Evolutionary conservation across 1,139 yeast species (phyloP).

Genomic region (Suhomyces maxii): DNA sequence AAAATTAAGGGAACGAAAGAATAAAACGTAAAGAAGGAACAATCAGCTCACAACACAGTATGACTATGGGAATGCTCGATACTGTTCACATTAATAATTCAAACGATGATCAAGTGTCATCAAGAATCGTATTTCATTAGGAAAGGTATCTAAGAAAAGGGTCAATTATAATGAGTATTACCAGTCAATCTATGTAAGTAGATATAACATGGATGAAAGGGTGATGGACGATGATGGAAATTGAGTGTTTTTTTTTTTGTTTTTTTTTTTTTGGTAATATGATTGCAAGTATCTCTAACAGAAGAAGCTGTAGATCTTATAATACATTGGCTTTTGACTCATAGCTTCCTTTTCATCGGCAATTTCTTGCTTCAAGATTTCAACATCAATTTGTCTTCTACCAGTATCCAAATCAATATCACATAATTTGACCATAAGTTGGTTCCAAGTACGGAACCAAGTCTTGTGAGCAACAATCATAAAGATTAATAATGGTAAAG

Average conservation of each 20-base stretch:
- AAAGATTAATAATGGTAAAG: conserved; percentile 48
- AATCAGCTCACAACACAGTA: conserved; percentile 1
- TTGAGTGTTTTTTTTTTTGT: neutral
- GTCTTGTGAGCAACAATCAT: conserved; percentile 31
- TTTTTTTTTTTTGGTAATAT: neutral
- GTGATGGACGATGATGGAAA: too few species aligned
- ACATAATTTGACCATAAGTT: conserved; percentile 35
- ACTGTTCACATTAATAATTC: too few species aligned
- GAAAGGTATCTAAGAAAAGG: too few species aligned
- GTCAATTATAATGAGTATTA: too few species aligned
- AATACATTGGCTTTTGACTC: conserved; percentile 28
- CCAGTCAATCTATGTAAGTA: too few species aligned
- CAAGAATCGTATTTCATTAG: too few species aligned
- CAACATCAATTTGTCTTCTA: conserved; percentile 48
- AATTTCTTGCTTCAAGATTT: conserved; percentile 44
- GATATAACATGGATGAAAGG: too few species aligned
- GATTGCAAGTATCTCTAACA: conserved; percentile 23
- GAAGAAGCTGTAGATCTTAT: conserved; percentile 38
- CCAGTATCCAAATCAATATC: conserved; percentile 55
- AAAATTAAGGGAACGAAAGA: conserved; percentile 2
- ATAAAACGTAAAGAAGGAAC: conserved; percentile 5
- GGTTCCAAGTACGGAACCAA: conserved; percentile 20
- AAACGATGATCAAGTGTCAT: too few species aligned
- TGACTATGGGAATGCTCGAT: neutral
- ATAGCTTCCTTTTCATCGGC: conserved; percentile 41